Percentiles rank a stretch among this genome's conserved stretches.
phyloP scores from a whole-genome alignment of 306 rosid genomes.

The Calophaca sinica region DNA sequence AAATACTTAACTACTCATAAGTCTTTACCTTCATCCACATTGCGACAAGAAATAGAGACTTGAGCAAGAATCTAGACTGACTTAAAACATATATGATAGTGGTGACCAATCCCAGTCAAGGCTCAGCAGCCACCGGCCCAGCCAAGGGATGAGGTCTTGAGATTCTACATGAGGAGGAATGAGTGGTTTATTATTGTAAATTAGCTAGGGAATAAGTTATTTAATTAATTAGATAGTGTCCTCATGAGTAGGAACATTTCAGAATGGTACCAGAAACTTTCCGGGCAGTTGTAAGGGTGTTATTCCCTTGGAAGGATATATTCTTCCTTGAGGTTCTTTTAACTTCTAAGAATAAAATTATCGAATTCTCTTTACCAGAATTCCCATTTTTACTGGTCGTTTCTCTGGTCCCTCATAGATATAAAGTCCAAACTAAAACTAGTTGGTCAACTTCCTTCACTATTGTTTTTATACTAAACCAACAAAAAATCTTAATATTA shows the following conservation, averaged over 20 bases:
- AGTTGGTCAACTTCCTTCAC: conserved; percentile 9
- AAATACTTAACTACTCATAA: not conserved
- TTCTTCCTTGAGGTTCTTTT: conserved; percentile 5
- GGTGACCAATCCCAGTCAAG: not conserved
- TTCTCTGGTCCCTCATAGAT: not conserved
- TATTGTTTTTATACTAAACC: not conserved
- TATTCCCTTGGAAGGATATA: not conserved
- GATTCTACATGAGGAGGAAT: not conserved
- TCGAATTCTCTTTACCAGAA: not conserved
- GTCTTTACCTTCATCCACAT: conserved; percentile 13
- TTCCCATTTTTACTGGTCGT: not conserved
- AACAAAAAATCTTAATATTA: conserved; percentile 24
- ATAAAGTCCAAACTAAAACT: conserved; percentile 21
- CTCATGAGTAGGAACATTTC: not conserved
- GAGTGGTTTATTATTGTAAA: not conserved
- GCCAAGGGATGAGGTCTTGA: not conserved
- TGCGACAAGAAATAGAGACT: conserved; percentile 2
- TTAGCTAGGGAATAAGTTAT: not conserved
- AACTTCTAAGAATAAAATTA: not conserved
- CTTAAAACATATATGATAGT: not conserved
- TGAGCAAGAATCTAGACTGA: conserved; percentile 8
- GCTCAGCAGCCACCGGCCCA: not conserved
- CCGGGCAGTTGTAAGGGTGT: not conserved
- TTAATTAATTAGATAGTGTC: not conserved
- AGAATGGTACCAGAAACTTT: not conserved